Base-by-base conservation (phyloP, 2,329 filamentous ascomycete genomes). In the Penicillium olsonii region DNA sequence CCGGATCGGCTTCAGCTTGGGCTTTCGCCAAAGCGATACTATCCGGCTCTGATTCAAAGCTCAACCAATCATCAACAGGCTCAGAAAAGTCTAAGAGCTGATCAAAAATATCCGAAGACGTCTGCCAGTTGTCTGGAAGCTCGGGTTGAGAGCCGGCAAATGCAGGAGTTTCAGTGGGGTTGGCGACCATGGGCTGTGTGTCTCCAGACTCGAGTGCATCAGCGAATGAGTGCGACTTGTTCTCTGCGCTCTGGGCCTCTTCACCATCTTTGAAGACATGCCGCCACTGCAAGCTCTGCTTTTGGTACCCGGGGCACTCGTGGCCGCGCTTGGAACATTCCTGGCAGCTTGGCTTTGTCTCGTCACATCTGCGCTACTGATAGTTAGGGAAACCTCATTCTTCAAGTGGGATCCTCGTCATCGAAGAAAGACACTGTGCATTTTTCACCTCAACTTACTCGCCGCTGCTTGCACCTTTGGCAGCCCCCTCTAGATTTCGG, bases 401-500 rank as follows among this genome's bases (percentile, higher is more conserved):
- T 11, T 8, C 11, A 31, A 6, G 14, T 17, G 6, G n/a, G 11
- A 19, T 40, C 45, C 29, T 18, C 40, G 7, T 37, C 12, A 2
- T 8, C 18, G 37, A 44, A 48, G 45, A 31, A 17, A 44, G 34
- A 18, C 34, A 48, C 42, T 48, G 39, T 48, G 35, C 20, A 47
- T 48, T 42, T 42, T 56, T 50, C 37, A 57, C 47, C 43, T 53
- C 51, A 34, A 61, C 58, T 59, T 59, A 61, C 58, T 50, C 58
- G 48, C 49, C 58, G 54, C 48, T 61, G 56, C 52, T 61, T 61
- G 49, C 58, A 61, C 47, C 52, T 41, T n/a, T 51, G 50, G 37
- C 58, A 61, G 20, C 58, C 58, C 35, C 58, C 58, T 51, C 52
- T 57, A 9, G 56, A 59, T 38, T 61, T 61, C 15, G 58, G 58